A percentile compares a stretch with the other conserved stretches of the same genome.
Conservation (phyloP, 352 stramenopile species). For the Globisporangium takayamanum region DNA sequence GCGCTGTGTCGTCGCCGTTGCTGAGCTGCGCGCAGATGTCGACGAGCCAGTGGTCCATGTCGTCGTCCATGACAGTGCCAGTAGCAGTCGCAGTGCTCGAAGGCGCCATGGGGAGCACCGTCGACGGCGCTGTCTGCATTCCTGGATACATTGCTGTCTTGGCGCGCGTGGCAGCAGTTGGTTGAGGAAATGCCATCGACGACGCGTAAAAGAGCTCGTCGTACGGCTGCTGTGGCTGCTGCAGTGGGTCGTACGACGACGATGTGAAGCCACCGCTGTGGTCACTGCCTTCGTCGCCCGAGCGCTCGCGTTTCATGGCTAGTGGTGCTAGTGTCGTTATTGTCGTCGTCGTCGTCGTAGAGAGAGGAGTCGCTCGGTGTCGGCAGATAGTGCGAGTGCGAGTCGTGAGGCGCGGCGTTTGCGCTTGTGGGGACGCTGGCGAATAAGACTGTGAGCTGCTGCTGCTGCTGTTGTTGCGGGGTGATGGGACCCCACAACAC, state of each 20-base stretch:
- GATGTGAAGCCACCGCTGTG: not conserved
- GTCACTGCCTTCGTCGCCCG: not conserved
- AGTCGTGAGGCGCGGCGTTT: not conserved
- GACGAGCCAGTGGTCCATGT: constrained; percentile 15
- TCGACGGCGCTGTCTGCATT: not conserved
- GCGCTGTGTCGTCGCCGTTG: constrained; percentile 1
- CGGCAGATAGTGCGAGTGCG: not conserved
- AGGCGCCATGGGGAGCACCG: not conserved
- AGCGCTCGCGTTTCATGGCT: not conserved
- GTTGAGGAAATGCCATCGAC: not conserved
- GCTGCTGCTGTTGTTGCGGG: too few relatives aligned
- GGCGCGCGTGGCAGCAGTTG: not conserved
- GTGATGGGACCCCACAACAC: too few relatives aligned
- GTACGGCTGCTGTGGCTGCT: not conserved
- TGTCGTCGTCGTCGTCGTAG: not conserved
- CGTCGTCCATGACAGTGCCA: constrained; percentile 6
- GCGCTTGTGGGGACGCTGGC: not conserved
- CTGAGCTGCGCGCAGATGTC: constrained; percentile 13
- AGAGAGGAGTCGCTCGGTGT: too few relatives aligned
- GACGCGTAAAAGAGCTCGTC: not conserved
- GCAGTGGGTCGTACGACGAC: not conserved
- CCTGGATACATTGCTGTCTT: not conserved
- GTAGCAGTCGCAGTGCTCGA: not conserved
- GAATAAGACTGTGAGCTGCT: not conserved
- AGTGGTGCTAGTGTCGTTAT: not conserved